A percentile compares a stretch with the other conserved stretches of the same genome.
phyloP scores from a whole-genome alignment of 176 grass and related monocot genomes.

The Eragrostis curvula region DNA sequence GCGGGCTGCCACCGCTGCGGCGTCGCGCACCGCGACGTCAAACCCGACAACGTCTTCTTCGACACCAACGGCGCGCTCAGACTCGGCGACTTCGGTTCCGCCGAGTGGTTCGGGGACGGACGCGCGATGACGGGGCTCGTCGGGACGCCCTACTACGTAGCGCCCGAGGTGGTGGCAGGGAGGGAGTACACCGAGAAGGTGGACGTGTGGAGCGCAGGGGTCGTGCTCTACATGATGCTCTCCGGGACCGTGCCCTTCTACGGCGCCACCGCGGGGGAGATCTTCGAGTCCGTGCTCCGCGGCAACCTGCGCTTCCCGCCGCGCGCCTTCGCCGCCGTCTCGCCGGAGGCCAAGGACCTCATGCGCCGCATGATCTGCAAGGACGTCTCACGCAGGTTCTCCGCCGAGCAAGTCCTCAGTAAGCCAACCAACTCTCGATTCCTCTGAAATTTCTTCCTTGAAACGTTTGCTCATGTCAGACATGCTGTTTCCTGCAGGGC shows the following conservation, averaged over 20 bases:
- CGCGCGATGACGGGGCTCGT: slow-evolving; percentile 63
- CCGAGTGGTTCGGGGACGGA: slow-evolving; percentile 71
- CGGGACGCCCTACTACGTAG: slow-evolving; percentile 78
- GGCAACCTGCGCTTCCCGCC: slow-evolving; percentile 66
- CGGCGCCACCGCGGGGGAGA: slow-evolving; percentile 56
- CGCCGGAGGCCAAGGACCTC: slow-evolving; percentile 81
- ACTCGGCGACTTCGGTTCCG: slow-evolving; percentile 81
- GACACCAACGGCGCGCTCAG: slow-evolving; percentile 52
- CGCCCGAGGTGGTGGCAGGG: slow-evolving; percentile 75
- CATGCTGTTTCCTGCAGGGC: slow-evolving; percentile 32
- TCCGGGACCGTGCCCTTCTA: slow-evolving; percentile 67
- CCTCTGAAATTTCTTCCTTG: neutral
- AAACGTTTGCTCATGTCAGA: neutral
- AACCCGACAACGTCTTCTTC: slow-evolving; percentile 85
- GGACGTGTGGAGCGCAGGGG: slow-evolving; percentile 90
- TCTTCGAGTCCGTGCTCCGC: slow-evolving; percentile 70
- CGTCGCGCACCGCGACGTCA: slow-evolving; percentile 86
- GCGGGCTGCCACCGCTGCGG: slow-evolving; percentile 63
- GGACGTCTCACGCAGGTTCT: slow-evolving; percentile 72
- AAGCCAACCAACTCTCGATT: neutral
- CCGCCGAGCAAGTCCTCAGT: slow-evolving; percentile 78
- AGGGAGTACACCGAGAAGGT: slow-evolving; percentile 73
- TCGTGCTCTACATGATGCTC: slow-evolving; percentile 79
- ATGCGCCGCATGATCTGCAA: slow-evolving; percentile 77
- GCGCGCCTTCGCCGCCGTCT: slow-evolving; percentile 56